Evolutionary conservation across 2,329 filamentous ascomycete genomes (phyloP), one percentile per base, ranked within the genome.

Genomic region (Pleurostoma richardsiae): DNA sequence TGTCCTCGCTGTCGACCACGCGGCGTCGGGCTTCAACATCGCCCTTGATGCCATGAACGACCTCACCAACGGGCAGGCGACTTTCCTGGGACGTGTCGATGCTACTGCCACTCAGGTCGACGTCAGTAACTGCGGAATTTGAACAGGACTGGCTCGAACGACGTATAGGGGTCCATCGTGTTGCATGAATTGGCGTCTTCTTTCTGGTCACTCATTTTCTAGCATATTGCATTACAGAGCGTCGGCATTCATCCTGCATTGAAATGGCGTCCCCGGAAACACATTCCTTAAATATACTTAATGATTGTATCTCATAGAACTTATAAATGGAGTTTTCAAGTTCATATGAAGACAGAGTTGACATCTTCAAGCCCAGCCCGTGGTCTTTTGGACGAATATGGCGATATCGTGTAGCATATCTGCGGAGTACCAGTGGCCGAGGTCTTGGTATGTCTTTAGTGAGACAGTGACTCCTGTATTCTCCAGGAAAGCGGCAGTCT

Each of bases 1-100:
- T 61, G 64, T 84, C 39, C 65, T 80, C 6, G 80, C 74, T 48
- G 67, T 84, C 48, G 80, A 84, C 62, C 70, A 72, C 53, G 65
- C 74, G 29, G 64, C 27, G 10, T 48, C 50, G 4, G 76, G 76
- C 39, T 77, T 80, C 67, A 83, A 82, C 65, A 71, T 84, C 51
- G 79, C 69, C n/a, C 63, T 78, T 48, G 58, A 55, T 33, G 81
- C 79, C 46, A 66, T 85, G 73, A 69, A 83, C 60, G 62, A 59
- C 26, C 69, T 84, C 44, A 83, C 80, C 8, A 69, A 70, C 56
- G 70, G 70, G 30, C 72, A 75, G 55, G 79, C 70, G 10, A 62
- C 61, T 8, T 53, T 62, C 42, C 62, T 82, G 36, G 81, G 81
- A 44, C 68, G 73, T 26, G 55, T 85, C 43, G 71, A 80, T 29